Conservation (phyloP, 371 early-diverging fungal genomes). For the Mortierella sp. region DNA sequence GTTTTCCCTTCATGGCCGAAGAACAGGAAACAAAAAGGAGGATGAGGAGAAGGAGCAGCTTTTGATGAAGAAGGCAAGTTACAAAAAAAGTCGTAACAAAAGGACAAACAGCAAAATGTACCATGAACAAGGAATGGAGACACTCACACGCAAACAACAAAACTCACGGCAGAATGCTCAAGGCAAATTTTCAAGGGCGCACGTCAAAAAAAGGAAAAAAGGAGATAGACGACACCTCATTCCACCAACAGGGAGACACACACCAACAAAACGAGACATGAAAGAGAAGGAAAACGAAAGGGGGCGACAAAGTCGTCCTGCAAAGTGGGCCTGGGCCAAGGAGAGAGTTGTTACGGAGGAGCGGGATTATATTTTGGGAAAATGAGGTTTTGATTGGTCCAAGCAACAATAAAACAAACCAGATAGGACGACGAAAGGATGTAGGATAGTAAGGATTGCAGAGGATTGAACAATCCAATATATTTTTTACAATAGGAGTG, state of each 20-base stretch:
- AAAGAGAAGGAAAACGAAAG: neutral
- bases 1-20: too few relatives aligned
- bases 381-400: neutral
- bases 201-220: too few relatives aligned
- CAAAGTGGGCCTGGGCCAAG: conserved; percentile 1
- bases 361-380: conserved; percentile 1
- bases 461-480: neutral
- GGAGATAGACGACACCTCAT: too few relatives aligned
- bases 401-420: neutral
- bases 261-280: neutral
- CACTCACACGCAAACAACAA: too few relatives aligned
- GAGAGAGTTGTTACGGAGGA: neutral
- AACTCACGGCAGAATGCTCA: too few relatives aligned
- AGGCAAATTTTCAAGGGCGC: too few relatives aligned
- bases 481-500: neutral
- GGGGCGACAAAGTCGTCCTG: conserved; percentile 6
- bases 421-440: neutral
- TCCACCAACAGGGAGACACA: too few relatives aligned
- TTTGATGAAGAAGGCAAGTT: too few relatives aligned
- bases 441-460: neutral
- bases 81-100: too few relatives aligned
- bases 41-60: neutral
- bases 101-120: too few relatives aligned
- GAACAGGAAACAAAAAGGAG: neutral
- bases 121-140: too few relatives aligned